Percentiles rank a stretch among this genome's conserved stretches.
These are phyloP conservation scores for Chytriomyces confervae DNA, from an alignment of 192 early-diverging fungal species.

Conservation along the genomic window DNA sequence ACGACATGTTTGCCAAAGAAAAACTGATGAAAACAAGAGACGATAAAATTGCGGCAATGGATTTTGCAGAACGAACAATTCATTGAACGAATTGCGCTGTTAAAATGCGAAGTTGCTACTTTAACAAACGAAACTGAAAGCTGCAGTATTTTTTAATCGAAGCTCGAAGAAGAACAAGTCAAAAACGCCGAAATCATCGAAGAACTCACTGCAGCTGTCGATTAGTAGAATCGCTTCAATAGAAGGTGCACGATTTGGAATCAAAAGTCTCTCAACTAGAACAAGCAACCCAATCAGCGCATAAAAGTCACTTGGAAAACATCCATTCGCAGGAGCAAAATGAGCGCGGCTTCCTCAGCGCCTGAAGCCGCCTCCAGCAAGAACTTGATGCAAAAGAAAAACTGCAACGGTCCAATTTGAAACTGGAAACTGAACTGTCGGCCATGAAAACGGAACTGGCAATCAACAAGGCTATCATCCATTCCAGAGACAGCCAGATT, in stretches of 20 bases:
- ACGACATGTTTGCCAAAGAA: background rate
- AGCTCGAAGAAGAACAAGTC: conserved; percentile 9
- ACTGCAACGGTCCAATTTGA: background rate
- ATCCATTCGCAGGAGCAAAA: background rate
- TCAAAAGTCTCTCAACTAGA: background rate
- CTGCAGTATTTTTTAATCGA: background rate
- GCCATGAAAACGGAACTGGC: conserved; percentile 27
- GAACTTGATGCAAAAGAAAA: background rate
- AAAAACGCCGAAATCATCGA: conserved; percentile 5
- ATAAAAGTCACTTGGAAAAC: background rate
- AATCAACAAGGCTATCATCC: conserved; percentile 8
- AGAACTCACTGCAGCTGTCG: background rate
- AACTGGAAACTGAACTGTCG: conserved; percentile 17
- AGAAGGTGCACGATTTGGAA: conserved; percentile 16
- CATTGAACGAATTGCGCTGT: background rate
- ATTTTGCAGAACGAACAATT: background rate
- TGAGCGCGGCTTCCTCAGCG: background rate
- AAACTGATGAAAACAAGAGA: background rate
- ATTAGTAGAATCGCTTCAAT: background rate
- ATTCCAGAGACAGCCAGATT: conserved; percentile 19
- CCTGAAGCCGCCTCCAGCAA: background rate
- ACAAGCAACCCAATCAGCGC: background rate
- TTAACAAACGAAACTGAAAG: background rate
- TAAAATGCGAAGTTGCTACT: background rate
- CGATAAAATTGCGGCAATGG: background rate